Conservation (phyloP, 2,329 filamentous ascomycete species). For the Ophiostoma pallidulum region DNA sequence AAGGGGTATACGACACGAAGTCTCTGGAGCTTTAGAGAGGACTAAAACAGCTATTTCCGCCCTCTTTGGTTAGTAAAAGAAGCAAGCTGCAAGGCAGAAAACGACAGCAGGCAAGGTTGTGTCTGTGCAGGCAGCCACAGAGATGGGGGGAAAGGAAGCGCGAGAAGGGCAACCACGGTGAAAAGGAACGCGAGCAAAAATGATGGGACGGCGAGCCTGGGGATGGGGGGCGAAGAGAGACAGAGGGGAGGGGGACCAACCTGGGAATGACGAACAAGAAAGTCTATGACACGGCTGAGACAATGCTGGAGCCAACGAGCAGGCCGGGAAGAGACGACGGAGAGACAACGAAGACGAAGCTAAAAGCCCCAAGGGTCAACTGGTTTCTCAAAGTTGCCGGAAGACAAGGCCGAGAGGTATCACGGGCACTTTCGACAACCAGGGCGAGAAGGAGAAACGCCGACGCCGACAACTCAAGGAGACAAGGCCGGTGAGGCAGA, state of each 20-base stretch:
- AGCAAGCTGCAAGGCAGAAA: too few relatives aligned
- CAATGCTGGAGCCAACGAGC: background rate
- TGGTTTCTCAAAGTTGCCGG: too few relatives aligned
- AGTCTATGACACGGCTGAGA: background rate
- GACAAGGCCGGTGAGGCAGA: slow-evolving; percentile 5
- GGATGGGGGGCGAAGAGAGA: too few relatives aligned
- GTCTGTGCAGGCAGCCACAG: too few relatives aligned
- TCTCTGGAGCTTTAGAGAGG: background rate
- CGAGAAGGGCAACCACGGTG: slow-evolving; percentile 1
- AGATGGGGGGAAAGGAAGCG: background rate
- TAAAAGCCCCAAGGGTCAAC: background rate
- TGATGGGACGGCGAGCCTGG: too few relatives aligned
- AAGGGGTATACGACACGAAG: slow-evolving; percentile 8
- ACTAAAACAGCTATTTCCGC: slow-evolving; percentile 2
- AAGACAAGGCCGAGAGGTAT: slow-evolving; percentile 2
- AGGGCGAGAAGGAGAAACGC: slow-evolving; percentile 10
- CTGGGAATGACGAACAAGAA: slow-evolving; percentile 1
- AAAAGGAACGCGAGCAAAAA: too few relatives aligned
- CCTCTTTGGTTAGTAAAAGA: too few relatives aligned
- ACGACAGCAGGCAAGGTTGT: too few relatives aligned
- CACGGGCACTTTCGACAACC: slow-evolving; percentile 9
- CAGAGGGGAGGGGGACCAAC: too few relatives aligned
- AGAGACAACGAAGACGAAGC: too few relatives aligned
- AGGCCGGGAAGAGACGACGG: too few relatives aligned
- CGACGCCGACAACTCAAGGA: slow-evolving; percentile 12